phyloP scores from a whole-genome alignment of 75 land plant species.

The Cunninghamia lanceolata region DNA sequence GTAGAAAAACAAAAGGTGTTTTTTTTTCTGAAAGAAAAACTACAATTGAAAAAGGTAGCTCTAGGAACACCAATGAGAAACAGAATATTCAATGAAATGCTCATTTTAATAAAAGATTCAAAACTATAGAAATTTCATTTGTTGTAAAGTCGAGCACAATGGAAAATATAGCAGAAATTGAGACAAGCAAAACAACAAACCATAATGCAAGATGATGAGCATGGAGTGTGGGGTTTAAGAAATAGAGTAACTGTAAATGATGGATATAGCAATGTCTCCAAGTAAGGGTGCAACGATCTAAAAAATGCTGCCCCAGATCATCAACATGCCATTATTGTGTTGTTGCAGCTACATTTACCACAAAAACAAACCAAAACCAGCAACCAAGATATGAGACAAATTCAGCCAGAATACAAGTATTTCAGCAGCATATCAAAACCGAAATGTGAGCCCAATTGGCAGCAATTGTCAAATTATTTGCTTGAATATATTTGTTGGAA shows the following conservation, averaged over 20 bases:
- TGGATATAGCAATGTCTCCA: not conserved
- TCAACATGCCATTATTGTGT: not conserved
- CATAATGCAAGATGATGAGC: not conserved
- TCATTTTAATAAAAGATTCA: not conserved
- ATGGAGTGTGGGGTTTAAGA: not conserved
- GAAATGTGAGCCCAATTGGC: not conserved
- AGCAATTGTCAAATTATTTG: not conserved
- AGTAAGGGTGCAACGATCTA: not conserved
- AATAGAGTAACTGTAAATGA: not conserved
- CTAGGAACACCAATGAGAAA: too few species aligned
- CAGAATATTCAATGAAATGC: not conserved
- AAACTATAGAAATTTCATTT: not conserved
- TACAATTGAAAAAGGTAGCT: too few species aligned
- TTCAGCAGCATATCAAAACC: not conserved
- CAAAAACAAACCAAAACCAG: not conserved
- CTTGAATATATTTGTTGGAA: not conserved
- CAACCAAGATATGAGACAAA: not conserved
- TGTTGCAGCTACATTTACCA: not conserved
- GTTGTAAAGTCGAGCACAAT: not conserved
- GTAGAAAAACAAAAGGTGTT: too few species aligned
- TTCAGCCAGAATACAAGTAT: not conserved
- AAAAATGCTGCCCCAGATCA: not conserved
- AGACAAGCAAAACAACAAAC: not conserved
- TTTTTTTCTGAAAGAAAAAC: too few species aligned
- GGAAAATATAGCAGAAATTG: not conserved